Evolutionary conservation across 257 asterid species (phyloP).

Genomic region (Solanum clarkiae): DNA sequence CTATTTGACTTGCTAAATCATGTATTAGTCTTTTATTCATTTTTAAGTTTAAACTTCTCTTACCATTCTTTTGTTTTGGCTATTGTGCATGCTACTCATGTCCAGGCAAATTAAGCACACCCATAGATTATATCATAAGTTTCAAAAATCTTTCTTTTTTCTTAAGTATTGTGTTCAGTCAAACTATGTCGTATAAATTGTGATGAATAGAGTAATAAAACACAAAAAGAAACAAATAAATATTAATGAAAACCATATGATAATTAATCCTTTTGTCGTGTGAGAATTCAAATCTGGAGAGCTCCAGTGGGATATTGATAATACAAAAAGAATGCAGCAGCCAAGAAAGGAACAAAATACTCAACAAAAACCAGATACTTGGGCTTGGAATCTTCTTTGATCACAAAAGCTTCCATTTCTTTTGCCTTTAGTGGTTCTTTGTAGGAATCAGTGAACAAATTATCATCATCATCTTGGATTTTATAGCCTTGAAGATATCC

Average conservation of each 20-base stretch:
- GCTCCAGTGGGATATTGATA: slow-evolving; percentile 2
- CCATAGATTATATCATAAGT: neutral
- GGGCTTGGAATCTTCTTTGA: slow-evolving; percentile 5
- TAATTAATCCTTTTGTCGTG: neutral
- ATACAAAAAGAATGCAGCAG: slow-evolving; percentile 9
- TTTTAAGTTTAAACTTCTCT: neutral
- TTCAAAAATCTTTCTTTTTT: too few relatives aligned
- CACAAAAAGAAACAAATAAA: neutral
- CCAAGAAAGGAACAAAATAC: slow-evolving; percentile 12
- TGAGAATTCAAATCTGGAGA: neutral
- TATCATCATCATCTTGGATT: neutral
- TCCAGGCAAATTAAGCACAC: neutral
- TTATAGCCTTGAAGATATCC: slow-evolving; percentile 22
- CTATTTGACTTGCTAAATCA: slow-evolving; percentile 1
- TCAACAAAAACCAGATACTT: neutral
- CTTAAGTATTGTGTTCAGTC: too few relatives aligned
- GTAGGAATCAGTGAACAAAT: neutral
- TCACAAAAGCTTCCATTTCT: slow-evolving; percentile 10
- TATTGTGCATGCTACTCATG: neutral
- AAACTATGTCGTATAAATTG: neutral
- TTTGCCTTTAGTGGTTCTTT: slow-evolving; percentile 6
- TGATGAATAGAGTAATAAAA: neutral
- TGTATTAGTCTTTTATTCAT: neutral
- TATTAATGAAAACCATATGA: neutral
- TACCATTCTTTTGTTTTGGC: neutral